Conservation (phyloP, 1,284 basidiomycete genomes). For the Tremellales sp. region DNA sequence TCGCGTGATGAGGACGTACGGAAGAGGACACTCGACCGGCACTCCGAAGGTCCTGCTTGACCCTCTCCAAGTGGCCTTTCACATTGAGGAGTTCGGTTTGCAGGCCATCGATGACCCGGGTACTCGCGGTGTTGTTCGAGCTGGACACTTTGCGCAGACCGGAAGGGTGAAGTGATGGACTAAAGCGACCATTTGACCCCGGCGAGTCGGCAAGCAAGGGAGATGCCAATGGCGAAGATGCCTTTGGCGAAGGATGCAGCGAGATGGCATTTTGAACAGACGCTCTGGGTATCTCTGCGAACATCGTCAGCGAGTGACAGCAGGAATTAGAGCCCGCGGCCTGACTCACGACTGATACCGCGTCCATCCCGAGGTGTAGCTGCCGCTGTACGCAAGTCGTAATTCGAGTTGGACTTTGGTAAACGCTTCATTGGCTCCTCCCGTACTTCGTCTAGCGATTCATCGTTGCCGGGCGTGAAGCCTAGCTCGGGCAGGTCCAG, state of each 20-base stretch:
- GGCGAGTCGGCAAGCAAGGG: neutral
- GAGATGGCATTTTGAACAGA: slow-evolving; percentile 33
- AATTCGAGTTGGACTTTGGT: slow-evolving; percentile 28
- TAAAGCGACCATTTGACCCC: slow-evolving; percentile 4
- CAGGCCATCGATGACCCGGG: slow-evolving; percentile 40
- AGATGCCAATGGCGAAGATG: neutral
- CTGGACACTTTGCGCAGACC: slow-evolving; percentile 4
- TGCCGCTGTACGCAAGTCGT: slow-evolving; percentile 25
- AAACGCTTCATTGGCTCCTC: slow-evolving; percentile 10
- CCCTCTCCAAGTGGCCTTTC: slow-evolving; percentile 35
- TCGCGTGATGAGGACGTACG: slow-evolving; percentile 16
- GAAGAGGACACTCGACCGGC: slow-evolving; percentile 33
- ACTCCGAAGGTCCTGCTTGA: slow-evolving; percentile 34
- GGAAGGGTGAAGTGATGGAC: slow-evolving; percentile 6
- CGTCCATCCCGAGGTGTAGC: slow-evolving; percentile 20
- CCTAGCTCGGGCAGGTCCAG: slow-evolving; percentile 11
- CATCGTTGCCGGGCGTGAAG: slow-evolving; percentile 3
- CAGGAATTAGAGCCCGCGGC: neutral
- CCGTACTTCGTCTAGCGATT: slow-evolving; percentile 3
- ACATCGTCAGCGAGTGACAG: neutral
- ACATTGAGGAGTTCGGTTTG: slow-evolving; percentile 38
- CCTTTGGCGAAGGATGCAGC: slow-evolving; percentile 21
- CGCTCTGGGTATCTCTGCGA: slow-evolving; percentile 38
- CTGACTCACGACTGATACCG: slow-evolving; percentile 34
- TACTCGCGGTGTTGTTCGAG: slow-evolving; percentile 26